A percentile compares a stretch with the other conserved stretches of the same genome.
These are phyloP conservation scores for Podaxis sp. DNA, from an alignment of 768 basidiomycete species.

Conservation along the genomic window DNA sequence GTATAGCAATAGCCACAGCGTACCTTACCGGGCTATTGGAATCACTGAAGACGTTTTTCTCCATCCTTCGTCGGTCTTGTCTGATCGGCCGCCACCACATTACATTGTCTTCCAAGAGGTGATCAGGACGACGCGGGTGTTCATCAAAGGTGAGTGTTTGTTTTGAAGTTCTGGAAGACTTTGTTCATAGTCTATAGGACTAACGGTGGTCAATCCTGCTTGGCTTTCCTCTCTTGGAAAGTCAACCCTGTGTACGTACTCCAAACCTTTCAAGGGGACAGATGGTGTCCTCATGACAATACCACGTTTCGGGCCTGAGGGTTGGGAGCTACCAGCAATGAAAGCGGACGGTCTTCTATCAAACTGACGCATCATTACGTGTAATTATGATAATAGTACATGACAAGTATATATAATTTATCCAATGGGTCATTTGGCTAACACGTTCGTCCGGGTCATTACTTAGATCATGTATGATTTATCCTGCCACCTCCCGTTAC, in stretches of 20 bases:
- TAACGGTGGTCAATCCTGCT: slow-evolving; percentile 82
- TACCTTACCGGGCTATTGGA: slow-evolving; percentile 81
- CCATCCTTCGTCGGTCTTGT: slow-evolving; percentile 85
- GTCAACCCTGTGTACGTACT: slow-evolving; percentile 82
- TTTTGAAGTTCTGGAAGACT: neutral
- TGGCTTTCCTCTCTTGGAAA: slow-evolving; percentile 87
- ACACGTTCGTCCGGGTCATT: neutral
- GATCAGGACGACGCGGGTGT: slow-evolving; percentile 69
- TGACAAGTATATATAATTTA: slow-evolving; percentile 1
- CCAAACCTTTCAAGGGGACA: slow-evolving; percentile 76
- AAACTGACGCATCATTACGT: neutral
- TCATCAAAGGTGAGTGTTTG: slow-evolving; percentile 68
- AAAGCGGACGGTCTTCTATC: slow-evolving; percentile 31
- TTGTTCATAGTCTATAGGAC: slow-evolving; percentile 40
- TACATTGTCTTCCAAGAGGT: slow-evolving; percentile 85
- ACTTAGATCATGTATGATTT: neutral
- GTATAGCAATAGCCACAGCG: slow-evolving; percentile 72
- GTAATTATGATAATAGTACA: slow-evolving; percentile 1
- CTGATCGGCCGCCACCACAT: slow-evolving; percentile 72
- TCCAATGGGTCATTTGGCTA: neutral
- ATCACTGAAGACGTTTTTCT: slow-evolving; percentile 87
- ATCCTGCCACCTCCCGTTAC: neutral
- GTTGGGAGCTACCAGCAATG: slow-evolving; percentile 86
- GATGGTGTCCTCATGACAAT: slow-evolving; percentile 69
- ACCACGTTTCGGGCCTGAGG: slow-evolving; percentile 82